Evolutionary conservation across 345 rosid species (phyloP), one percentile per base, ranked within the genome.

Genomic region (Eucalyptus sideroxylon): DNA sequence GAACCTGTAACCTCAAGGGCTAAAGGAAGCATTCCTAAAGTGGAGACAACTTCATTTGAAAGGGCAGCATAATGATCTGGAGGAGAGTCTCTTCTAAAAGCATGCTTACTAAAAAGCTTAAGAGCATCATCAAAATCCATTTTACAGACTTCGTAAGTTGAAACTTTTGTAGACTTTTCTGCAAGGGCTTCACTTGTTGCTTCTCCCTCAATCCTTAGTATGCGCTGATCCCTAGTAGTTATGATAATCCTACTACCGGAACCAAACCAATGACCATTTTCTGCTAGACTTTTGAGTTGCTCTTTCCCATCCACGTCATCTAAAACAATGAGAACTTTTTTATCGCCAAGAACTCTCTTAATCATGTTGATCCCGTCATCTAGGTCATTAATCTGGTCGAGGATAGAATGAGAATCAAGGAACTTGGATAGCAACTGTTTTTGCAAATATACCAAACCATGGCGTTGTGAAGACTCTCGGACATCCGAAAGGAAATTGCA

Each of bases 111-210:
- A 7, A 72, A 72, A 72, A 72, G 82, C 26, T 72, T 72, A 37
- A 72, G 45, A 72, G 82, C 82, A 9, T 72, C 14, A 19, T 5
- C 14, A 34, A 34, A 72, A 17, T 72, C 14, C 82, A 72, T 72
- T 72, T 72, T 42, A 3, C 2, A 1, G 2, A 72, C 82, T 72
- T 34, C 82, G 2, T 72, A 34, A 72, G 4, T 3, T 11, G 8
- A 34, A 17, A 72, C 8, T 5, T 17, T 72, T 72, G 82, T 0
- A 34, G 8, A 16, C 42, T 65, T 65, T 31, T 16, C 2, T n/a
- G 1, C 1, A 8, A 6, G 0, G 15, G 14, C 27, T 72, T 34
- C 45, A 37, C 26, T 6, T 9, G 14, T 37, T 37, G 1, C 82
- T 72, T 72, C 45, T 72, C 44, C 45, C 45, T 72, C 45, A 72